These are phyloP conservation scores for Tephrocybe sp. DNA, from an alignment of 768 basidiomycete genomes.

Conservation along the genomic window DNA sequence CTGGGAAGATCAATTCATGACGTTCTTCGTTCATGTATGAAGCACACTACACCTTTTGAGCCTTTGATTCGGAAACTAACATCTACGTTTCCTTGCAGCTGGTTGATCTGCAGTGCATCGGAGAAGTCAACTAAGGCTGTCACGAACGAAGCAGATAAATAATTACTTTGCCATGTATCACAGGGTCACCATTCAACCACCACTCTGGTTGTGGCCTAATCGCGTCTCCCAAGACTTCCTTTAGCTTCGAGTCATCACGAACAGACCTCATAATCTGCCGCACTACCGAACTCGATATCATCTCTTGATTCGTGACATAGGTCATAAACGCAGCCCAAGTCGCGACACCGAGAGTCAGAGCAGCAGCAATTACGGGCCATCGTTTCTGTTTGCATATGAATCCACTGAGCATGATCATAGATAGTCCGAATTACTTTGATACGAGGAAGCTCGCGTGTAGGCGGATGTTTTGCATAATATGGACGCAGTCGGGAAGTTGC, in stretches of 20 bases:
- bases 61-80: slow-evolving; percentile 76
- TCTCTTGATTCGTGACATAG: slow-evolving; percentile 76
- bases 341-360: slow-evolving; percentile 51
- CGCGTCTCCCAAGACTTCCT: slow-evolving; percentile 60
- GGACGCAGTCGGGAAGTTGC: slow-evolving; percentile 36
- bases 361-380: slow-evolving; percentile 60
- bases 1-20: slow-evolving; percentile 31
- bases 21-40: not conserved
- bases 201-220: slow-evolving; percentile 65
- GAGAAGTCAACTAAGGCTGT: not conserved
- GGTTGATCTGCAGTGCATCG: slow-evolving; percentile 52
- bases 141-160: not conserved
- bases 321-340: slow-evolving; percentile 71
- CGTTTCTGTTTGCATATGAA: slow-evolving; percentile 30
- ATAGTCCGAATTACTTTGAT: slow-evolving; percentile 26
- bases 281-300: slow-evolving; percentile 72
- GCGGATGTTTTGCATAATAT: slow-evolving; percentile 32
- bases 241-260: slow-evolving; percentile 49
- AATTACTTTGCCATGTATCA: slow-evolving; percentile 62
- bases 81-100: slow-evolving; percentile 76
- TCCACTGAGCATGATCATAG: not conserved
- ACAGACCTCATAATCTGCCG: slow-evolving; percentile 63
- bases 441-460: slow-evolving; percentile 34
- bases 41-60: slow-evolving; percentile 51
- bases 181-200: slow-evolving; percentile 79